Evolutionary conservation across 208 protist species (phyloP).

Genomic region (Leishmania amazonensis): DNA sequence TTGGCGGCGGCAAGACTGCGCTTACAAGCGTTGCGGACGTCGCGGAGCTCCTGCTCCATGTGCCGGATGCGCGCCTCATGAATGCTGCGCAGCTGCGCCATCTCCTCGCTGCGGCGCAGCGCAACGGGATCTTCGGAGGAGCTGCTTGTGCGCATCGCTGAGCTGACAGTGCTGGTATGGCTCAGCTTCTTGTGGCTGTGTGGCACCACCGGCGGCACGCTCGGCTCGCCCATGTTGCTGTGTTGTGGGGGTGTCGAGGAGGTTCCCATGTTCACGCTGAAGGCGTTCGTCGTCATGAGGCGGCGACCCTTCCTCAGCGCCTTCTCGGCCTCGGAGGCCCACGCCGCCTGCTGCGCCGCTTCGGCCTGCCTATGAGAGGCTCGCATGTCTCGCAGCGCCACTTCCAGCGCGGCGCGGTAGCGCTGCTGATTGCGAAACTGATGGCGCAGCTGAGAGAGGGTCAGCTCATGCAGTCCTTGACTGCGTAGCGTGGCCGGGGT

Average conservation of each 20-base stretch:
- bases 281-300: neutral
- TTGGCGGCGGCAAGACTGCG: slow-evolving; percentile 75
- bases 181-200: slow-evolving; percentile 23
- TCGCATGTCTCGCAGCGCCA: slow-evolving; percentile 35
- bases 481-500: slow-evolving; percentile 1
- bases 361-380: slow-evolving; percentile 44
- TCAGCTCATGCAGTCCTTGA: slow-evolving; percentile 46
- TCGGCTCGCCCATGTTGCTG: neutral
- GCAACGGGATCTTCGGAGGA: slow-evolving; percentile 10
- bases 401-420: slow-evolving; percentile 52
- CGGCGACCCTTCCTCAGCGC: slow-evolving; percentile 23
- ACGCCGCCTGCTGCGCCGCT: slow-evolving; percentile 43
- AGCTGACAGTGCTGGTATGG: neutral
- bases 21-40: slow-evolving; percentile 44
- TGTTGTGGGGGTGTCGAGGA: neutral
- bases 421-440: slow-evolving; percentile 69
- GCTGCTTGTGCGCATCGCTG: slow-evolving; percentile 2
- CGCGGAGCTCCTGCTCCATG: slow-evolving; percentile 35
- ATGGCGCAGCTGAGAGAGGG: slow-evolving; percentile 62
- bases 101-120: slow-evolving; percentile 22
- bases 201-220: neutral
- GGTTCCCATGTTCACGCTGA: neutral
- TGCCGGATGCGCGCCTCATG: slow-evolving; percentile 20
- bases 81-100: slow-evolving; percentile 14
- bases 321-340: slow-evolving; percentile 59